A percentile compares a stretch with the other conserved stretches of the same genome.
These are phyloP conservation scores for Leucosporidium creatinivorum DNA, from an alignment of 768 basidiomycete genomes.

Conservation along the genomic window DNA sequence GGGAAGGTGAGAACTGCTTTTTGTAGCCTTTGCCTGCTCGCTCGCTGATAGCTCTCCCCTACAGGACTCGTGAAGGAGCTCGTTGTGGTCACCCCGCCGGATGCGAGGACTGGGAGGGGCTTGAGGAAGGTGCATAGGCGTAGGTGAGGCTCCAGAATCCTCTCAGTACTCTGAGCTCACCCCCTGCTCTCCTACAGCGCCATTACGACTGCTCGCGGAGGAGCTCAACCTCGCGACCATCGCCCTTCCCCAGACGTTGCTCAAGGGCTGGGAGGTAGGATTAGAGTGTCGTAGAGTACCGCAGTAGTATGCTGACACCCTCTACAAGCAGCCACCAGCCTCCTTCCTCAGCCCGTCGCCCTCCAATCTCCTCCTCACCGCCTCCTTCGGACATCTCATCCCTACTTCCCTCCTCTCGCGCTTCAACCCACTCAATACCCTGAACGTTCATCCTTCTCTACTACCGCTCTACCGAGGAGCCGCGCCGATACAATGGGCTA, in stretches of 20 bases:
- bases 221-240: constrained; percentile 10
- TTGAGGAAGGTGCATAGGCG: constrained; percentile 5
- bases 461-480: constrained; percentile 35
- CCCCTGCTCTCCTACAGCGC: constrained; percentile 4
- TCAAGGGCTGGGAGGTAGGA: constrained; percentile 25
- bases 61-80: constrained; percentile 27
- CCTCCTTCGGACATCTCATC: constrained; percentile 37
- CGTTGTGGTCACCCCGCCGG: constrained; percentile 29
- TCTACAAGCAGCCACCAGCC: not conserved
- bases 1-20: constrained; percentile 3
- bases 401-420: constrained; percentile 28
- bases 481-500: constrained; percentile 35
- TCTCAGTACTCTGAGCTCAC: not conserved
- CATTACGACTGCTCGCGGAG: constrained; percentile 23
- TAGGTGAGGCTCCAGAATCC: constrained; percentile 11
- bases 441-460: constrained; percentile 38
- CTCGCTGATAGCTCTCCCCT: not conserved
- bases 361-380: constrained; percentile 33
- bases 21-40: too few species aligned
- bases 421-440: constrained; percentile 27
- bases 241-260: constrained; percentile 13
- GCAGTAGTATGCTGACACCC: not conserved
- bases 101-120: constrained; percentile 14
- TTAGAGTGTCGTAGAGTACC: too few species aligned
- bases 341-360: not conserved